Percentiles rank a stretch among this genome's conserved stretches.
Evolutionary conservation across 148 eudicot genomes (phyloP).

Genomic region (Cornus kousa): DNA sequence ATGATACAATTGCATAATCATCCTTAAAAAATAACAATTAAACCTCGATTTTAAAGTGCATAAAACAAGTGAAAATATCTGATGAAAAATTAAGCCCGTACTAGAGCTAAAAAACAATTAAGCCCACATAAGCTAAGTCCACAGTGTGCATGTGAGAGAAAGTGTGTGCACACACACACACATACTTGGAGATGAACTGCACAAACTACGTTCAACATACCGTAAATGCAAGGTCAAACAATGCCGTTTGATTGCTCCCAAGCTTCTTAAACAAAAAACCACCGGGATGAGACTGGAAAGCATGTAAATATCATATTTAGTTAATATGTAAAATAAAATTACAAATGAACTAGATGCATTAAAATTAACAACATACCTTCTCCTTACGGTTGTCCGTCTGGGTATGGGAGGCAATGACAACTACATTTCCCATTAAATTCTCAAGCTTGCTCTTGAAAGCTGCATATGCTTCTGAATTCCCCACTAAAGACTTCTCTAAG

Average conservation of each 20-base stretch:
- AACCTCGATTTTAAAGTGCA: background rate
- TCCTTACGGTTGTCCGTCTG: constrained; percentile 85
- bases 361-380: constrained; percentile 46
- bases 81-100: too few species aligned
- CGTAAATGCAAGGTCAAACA: constrained; percentile 84
- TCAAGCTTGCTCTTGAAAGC: constrained; percentile 71
- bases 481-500: constrained; percentile 75
- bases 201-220: constrained; percentile 33
- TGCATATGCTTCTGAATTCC: constrained; percentile 64
- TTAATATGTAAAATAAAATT: background rate
- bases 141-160: background rate
- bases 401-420: constrained; percentile 82
- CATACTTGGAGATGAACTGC: background rate
- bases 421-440: constrained; percentile 65
- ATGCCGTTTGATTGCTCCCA: constrained; percentile 81
- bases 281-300: constrained; percentile 74
- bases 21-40: background rate
- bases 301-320: background rate
- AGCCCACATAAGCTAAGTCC: background rate
- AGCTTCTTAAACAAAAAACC: constrained; percentile 82
- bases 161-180: background rate
- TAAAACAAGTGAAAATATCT: background rate
- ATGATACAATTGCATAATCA: background rate
- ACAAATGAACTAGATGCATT: background rate
- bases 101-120: background rate